phyloP scores from a whole-genome alignment of 2,329 filamentous ascomycete species.

The Fusarium anguioides region DNA sequence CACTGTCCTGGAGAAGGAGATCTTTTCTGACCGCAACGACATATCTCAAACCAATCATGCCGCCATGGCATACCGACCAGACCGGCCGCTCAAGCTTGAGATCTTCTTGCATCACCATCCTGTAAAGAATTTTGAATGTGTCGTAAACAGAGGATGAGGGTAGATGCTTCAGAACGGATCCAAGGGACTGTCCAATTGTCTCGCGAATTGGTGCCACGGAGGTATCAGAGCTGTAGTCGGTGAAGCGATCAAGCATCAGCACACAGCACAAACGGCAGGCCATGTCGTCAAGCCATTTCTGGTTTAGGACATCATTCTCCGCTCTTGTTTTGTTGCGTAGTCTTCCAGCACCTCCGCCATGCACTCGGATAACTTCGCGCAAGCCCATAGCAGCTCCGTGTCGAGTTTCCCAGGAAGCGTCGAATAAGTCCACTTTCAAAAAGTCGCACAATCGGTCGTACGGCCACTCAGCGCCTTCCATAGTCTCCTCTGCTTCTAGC shows the following conservation, averaged over 20 bases:
- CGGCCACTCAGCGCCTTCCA: conserved; percentile 89
- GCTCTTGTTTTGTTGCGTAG: conserved; percentile 72
- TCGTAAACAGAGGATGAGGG: conserved; percentile 81
- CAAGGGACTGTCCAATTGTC: conserved; percentile 92
- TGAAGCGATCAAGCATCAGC: conserved; percentile 96
- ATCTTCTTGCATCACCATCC: conserved; percentile 92
- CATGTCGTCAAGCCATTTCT: conserved; percentile 90
- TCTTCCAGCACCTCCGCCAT: conserved; percentile 88
- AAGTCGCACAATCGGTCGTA: conserved; percentile 95
- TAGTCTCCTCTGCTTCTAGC: conserved; percentile 79
- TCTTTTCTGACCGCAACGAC: conserved; percentile 96
- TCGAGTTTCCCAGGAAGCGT: conserved; percentile 92
- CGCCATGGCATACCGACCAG: conserved; percentile 97
- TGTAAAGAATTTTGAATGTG: conserved; percentile 85
- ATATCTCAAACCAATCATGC: conserved; percentile 96
- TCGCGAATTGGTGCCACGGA: conserved; percentile 96
- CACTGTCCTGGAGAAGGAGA: conserved; percentile 82
- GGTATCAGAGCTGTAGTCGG: conserved; percentile 97
- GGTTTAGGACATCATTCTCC: conserved; percentile 84
- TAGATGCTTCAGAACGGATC: conserved; percentile 87
- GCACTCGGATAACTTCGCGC: conserved; percentile 90
- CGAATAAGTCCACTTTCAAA: conserved; percentile 92
- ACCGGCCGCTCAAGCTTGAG: conserved; percentile 77
- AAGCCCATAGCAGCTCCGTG: conserved; percentile 97
- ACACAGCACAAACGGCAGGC: conserved; percentile 96